Conservation (phyloP, 305 asterid genomes). For the Fraxinus greggii region DNA sequence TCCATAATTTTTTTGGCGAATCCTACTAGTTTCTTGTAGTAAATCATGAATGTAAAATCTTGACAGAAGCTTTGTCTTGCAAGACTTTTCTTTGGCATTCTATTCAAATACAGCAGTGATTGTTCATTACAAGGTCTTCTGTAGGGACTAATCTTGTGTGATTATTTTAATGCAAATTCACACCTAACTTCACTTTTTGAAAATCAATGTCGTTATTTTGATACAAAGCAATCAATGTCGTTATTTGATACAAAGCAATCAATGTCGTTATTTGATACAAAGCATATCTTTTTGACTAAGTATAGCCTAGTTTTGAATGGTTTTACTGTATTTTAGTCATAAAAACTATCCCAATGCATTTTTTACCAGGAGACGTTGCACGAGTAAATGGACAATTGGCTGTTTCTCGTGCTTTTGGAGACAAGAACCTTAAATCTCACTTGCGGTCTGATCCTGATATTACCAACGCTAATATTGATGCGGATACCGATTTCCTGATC, state of each 20-base stretch:
- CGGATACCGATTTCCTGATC: slow-evolving; percentile 70
- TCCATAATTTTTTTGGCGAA: not conserved
- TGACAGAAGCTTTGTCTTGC: not conserved
- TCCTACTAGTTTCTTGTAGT: not conserved
- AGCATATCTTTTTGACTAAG: not conserved
- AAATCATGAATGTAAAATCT: not conserved
- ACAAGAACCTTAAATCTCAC: slow-evolving; percentile 83
- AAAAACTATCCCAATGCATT: slow-evolving; percentile 4
- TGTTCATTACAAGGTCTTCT: not conserved
- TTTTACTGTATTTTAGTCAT: not conserved
- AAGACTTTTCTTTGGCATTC: not conserved
- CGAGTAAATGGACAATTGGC: slow-evolving; percentile 94
- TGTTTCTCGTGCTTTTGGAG: slow-evolving; percentile 96
- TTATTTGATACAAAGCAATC: too few relatives aligned
- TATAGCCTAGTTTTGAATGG: not conserved
- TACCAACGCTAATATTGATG: slow-evolving; percentile 50
- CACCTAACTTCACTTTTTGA: not conserved
- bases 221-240: not conserved
- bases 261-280: not conserved
- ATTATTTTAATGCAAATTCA: not conserved
- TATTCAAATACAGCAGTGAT: not conserved
- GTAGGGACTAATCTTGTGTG: not conserved
- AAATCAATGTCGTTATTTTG: not conserved
- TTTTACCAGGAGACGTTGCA: slow-evolving; percentile 81
- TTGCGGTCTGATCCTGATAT: slow-evolving; percentile 84